Conservation (phyloP, 495 filamentous ascomycete genomes). For the Penicillium angulare region DNA sequence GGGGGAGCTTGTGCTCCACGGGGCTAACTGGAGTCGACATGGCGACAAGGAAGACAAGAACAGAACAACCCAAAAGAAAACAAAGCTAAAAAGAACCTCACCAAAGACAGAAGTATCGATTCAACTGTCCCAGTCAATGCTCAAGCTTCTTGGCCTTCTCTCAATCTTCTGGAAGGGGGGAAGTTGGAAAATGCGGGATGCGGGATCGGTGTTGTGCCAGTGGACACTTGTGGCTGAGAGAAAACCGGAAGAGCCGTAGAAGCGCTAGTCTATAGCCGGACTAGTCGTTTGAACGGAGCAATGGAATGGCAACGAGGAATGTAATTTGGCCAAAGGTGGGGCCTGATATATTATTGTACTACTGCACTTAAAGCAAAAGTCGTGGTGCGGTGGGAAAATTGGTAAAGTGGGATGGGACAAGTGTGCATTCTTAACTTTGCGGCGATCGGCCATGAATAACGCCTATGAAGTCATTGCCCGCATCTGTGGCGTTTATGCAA, state of each 20-base stretch:
- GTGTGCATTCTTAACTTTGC: constrained; percentile 11
- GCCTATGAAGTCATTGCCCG: constrained; percentile 24
- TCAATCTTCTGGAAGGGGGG: not conserved
- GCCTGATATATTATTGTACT: not conserved
- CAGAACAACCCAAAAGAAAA: not conserved
- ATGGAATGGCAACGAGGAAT: not conserved
- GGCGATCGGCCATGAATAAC: constrained; percentile 12
- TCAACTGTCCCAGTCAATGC: no score
- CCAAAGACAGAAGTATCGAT: not conserved
- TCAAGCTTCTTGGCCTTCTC: not conserved
- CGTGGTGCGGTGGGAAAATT: no score
- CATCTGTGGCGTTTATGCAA: constrained; percentile 5
- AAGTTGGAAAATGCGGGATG: not conserved
- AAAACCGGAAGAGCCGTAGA: constrained; percentile 5
- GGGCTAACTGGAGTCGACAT: constrained; percentile 41
- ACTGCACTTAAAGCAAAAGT: no score
- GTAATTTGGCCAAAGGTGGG: not conserved
- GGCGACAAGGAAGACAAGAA: constrained; percentile 2
- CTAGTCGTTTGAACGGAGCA: constrained; percentile 11
- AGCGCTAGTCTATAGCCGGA: constrained; percentile 21
- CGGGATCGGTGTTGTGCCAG: constrained; percentile 7
- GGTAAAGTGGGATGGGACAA: constrained; percentile 7
- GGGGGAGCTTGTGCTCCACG: constrained; percentile 47
- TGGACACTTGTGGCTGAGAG: constrained; percentile 8
- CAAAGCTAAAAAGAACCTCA: not conserved